phyloP scores from a whole-genome alignment of 78 protist genomes.

The Dictyostelium firmibasis region DNA sequence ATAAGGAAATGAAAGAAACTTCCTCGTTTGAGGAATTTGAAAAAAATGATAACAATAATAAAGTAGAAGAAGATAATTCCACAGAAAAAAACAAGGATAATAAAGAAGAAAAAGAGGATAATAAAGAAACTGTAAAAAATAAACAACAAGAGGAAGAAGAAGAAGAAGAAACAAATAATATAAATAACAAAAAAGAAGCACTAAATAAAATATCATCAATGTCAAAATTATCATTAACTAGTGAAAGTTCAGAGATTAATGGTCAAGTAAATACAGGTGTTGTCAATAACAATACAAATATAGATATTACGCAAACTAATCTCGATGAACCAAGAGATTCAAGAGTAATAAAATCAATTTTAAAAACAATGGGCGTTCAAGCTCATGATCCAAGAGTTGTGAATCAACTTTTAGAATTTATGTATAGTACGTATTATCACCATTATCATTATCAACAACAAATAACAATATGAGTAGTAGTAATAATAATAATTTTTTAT shows the following conservation, averaged over 20 bases:
- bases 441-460: not conserved
- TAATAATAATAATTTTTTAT: not conserved
- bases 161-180: not conserved
- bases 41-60: not conserved
- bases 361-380: slow-evolving; percentile 75
- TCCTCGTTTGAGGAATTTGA: not conserved
- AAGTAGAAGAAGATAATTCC: not conserved
- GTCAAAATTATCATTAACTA: not conserved
- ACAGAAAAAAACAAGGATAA: not conserved
- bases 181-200: not conserved
- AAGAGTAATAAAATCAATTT: slow-evolving; percentile 58
- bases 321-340: slow-evolving; percentile 72
- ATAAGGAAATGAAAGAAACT: not conserved
- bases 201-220: not conserved
- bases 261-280: not conserved
- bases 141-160: too few relatives aligned
- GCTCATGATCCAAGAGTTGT: slow-evolving; percentile 63
- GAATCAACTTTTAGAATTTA: slow-evolving; percentile 65
- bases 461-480: not conserved
- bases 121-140: not conserved
- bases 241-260: slow-evolving; percentile 9
- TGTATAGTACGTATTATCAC: slow-evolving; percentile 36
- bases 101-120: not conserved
- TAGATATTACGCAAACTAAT: slow-evolving; percentile 62
- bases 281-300: slow-evolving; percentile 9